Evolutionary conservation across 169 alveolate genomes (phyloP), one percentile per base, ranked within the genome.

Genomic region (Neospora caninum): DNA sequence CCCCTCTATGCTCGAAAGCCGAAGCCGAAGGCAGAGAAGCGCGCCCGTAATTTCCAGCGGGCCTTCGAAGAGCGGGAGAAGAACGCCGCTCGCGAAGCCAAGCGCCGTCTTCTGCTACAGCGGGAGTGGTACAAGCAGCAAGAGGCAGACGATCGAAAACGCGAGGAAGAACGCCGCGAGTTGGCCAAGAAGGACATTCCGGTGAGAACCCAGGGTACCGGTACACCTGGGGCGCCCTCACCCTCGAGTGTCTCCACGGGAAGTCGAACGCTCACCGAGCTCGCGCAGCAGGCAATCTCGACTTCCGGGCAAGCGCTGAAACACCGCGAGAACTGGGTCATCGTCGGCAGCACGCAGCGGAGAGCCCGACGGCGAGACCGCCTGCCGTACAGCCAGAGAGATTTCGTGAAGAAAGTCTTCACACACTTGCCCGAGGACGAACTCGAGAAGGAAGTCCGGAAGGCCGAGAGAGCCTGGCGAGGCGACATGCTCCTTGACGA

Each of bases 281-380:
- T 82, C 22, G 41, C 25, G 20, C 69, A 82, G 41, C 69, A 82
- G 89, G 53, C 89, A n/a, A 22, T 38, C 34, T 38, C 64, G 34
- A 31, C 39, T 41, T 38, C 89, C 0, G 89, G 89, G 4, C 54
- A 82, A 43, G 69, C 36, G 2, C 20, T 82, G 67, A 16, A 41
- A 20, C 89, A 82, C 89, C 53, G 89, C 16, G 89, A 82, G 64
- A 82, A 82, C 67, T 82, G 53, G 67, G 89, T 82, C n/a, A 27
- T 82, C 6, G 89, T 82, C 67, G 89, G 89, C 89, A 82, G 89
- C 64, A 82, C 89, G 34, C 89, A 82, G 67, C 53, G 89, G 22
- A 38, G 31, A 27, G 89, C 67, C 7, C 89, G 64, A 13, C 38
- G 89, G 67, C 2, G 89, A 36, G 86, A 78, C 45, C 89, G 67